Evolutionary conservation across 2,329 filamentous ascomycete genomes (phyloP).

Genomic region (Pseudogymnoascus sp.): DNA sequence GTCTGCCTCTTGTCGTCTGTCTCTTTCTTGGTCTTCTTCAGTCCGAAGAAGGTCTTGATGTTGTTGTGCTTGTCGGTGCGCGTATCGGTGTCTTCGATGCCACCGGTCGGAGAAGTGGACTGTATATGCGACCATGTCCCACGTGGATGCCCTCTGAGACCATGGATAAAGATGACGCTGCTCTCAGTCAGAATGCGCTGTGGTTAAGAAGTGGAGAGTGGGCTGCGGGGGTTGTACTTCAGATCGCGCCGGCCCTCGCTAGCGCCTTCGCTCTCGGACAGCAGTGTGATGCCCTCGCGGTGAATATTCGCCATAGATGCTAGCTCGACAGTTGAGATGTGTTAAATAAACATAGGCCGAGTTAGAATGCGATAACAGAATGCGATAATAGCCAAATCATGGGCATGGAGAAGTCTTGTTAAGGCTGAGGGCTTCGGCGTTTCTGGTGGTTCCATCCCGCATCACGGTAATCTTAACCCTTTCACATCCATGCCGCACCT

Average conservation of each 20-base stretch:
- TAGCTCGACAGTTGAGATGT: not conserved
- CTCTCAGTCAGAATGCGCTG: not conserved
- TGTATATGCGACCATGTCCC: not conserved
- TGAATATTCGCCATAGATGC: not conserved
- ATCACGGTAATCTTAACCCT: not conserved
- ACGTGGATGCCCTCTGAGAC: constrained; percentile 4
- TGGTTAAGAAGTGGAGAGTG: not conserved
- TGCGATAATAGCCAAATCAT: not conserved
- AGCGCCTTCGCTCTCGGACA: not conserved
- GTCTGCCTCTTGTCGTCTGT: not conserved
- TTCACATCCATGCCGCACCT: not conserved
- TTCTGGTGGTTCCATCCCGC: not conserved
- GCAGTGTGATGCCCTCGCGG: not conserved
- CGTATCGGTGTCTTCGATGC: not conserved
- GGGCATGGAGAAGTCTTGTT: not conserved
- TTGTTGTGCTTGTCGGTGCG: not conserved
- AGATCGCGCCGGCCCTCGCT: not conserved
- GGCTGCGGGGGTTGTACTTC: not conserved
- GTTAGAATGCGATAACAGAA: not conserved
- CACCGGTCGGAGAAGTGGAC: not conserved
- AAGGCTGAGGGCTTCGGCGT: not conserved
- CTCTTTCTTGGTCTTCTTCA: not conserved
- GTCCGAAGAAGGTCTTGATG: not conserved
- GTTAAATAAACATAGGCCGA: not conserved
- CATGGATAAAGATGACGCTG: constrained; percentile 12